phyloP scores from a whole-genome alignment of 1,139 yeast species.

The Citeromyces hawaiiensis region DNA sequence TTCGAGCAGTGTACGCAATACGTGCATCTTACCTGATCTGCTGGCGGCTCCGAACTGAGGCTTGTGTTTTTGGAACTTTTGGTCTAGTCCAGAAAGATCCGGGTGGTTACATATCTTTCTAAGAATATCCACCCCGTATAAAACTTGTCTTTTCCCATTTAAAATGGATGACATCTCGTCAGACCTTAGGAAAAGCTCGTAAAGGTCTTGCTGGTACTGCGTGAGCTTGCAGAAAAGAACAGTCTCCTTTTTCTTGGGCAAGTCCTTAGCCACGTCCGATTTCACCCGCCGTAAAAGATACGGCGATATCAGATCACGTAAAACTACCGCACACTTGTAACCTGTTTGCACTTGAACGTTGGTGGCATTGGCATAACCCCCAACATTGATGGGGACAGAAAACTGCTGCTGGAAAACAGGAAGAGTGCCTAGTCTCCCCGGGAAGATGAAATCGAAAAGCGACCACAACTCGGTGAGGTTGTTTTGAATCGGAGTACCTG shows the following conservation, averaged over 20 bases:
- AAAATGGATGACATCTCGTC: conserved; percentile 64
- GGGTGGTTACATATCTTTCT: conserved; percentile 96
- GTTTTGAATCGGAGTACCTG: conserved; percentile 96
- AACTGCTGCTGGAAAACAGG: conserved; percentile 93
- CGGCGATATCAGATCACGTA: conserved; percentile 82
- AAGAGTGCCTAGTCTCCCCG: conserved; percentile 85
- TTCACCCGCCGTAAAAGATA: conserved; percentile 78
- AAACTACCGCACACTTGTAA: conserved; percentile 85
- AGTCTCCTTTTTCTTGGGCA: conserved; percentile 89
- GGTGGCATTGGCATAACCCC: conserved; percentile 98
- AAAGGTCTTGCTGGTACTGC: conserved; percentile 56
- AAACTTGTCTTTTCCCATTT: conserved; percentile 66
- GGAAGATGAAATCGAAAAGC: conserved; percentile 85
- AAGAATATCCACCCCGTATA: conserved; percentile 81
- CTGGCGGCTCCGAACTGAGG: conserved; percentile 5
- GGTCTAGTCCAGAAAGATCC: conserved; percentile 49
- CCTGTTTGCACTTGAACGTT: conserved; percentile 95
- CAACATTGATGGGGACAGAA: conserved; percentile 84
- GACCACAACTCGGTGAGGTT: conserved; percentile 90
- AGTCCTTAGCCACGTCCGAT: conserved; percentile 91
- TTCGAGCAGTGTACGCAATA: conserved; percentile 58
- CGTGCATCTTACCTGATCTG: conserved; percentile 87
- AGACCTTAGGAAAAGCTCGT: conserved; percentile 60
- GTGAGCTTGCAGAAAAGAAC: conserved; percentile 86
- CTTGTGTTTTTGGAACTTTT: conserved; percentile 26